A percentile compares a stretch with the other conserved stretches of the same genome.
phyloP scores from a whole-genome alignment of 306 rosid species.

The Luffa acutangula region DNA sequence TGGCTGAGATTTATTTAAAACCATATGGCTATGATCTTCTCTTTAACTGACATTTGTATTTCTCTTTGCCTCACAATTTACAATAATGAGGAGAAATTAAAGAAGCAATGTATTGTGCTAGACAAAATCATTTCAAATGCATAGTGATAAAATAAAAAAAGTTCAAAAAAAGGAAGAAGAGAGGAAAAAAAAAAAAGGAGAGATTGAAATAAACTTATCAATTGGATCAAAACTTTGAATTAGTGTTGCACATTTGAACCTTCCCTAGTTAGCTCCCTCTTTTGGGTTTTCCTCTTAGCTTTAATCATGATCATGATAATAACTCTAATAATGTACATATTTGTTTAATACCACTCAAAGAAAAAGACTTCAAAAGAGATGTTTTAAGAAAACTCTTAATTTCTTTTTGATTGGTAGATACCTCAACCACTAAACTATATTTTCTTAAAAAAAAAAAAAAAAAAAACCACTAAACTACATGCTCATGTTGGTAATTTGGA shows the following conservation, averaged over 20 bases:
- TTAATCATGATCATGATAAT: slow-evolving; percentile 18
- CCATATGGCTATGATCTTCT: background rate
- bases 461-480: too few relatives aligned
- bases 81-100: slow-evolving; percentile 20
- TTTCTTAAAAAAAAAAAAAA: too few relatives aligned
- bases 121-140: slow-evolving; percentile 55
- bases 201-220: slow-evolving; percentile 18
- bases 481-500: too few relatives aligned
- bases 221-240: background rate
- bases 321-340: background rate
- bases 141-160: background rate
- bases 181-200: background rate
- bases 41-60: slow-evolving; percentile 16
- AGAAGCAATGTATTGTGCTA: slow-evolving; percentile 28
- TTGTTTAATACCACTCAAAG: background rate
- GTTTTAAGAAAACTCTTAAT: background rate
- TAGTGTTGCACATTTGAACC: slow-evolving; percentile 9
- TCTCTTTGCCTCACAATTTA: slow-evolving; percentile 19
- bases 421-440: too few relatives aligned
- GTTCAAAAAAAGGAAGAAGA: slow-evolving; percentile 8
- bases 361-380: background rate
- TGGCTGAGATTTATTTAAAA: slow-evolving; percentile 16
- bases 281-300: slow-evolving; percentile 6
- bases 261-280: slow-evolving; percentile 9
- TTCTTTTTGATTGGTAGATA: background rate